A percentile compares a stretch with the other conserved stretches of the same genome.
Evolutionary conservation across 306 rosid species (phyloP).

Genomic region (Fagus crenata): DNA sequence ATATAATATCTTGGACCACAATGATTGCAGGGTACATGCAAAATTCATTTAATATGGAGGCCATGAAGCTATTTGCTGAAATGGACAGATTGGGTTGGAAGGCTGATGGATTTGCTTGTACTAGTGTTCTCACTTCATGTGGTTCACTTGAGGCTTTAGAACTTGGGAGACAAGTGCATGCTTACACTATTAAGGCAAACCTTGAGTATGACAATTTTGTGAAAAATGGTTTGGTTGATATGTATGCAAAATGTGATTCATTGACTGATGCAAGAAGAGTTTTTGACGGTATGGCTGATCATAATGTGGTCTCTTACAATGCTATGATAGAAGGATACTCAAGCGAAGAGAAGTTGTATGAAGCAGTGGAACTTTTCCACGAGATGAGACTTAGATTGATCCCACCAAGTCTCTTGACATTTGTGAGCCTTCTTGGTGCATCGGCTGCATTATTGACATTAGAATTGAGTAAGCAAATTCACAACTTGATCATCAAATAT

Average conservation of each 20-base stretch:
- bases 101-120: constrained; percentile 74
- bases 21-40: constrained; percentile 94
- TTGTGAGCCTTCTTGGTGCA: constrained; percentile 80
- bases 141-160: constrained; percentile 63
- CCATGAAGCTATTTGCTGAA: constrained; percentile 59
- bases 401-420: constrained; percentile 65
- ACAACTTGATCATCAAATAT: constrained; percentile 58
- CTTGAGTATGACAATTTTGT: constrained; percentile 68
- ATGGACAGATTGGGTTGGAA: constrained; percentile 62
- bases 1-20: constrained; percentile 82
- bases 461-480: constrained; percentile 75
- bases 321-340: constrained; percentile 94
- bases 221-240: constrained; percentile 80
- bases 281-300: constrained; percentile 51
- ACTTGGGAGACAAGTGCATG: constrained; percentile 78
- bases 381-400: constrained; percentile 58
- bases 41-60: constrained; percentile 66
- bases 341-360: constrained; percentile 50
- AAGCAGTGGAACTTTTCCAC: constrained; percentile 63
- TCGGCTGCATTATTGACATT: constrained; percentile 57
- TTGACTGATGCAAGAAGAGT: constrained; percentile 66
- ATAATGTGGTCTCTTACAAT: constrained; percentile 72
- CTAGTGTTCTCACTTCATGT: constrained; percentile 81
- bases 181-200: constrained; percentile 60
- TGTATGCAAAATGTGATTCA: constrained; percentile 84